Evolutionary conservation across 345 rosid species (phyloP).

Genomic region (Citrus sp.): DNA sequence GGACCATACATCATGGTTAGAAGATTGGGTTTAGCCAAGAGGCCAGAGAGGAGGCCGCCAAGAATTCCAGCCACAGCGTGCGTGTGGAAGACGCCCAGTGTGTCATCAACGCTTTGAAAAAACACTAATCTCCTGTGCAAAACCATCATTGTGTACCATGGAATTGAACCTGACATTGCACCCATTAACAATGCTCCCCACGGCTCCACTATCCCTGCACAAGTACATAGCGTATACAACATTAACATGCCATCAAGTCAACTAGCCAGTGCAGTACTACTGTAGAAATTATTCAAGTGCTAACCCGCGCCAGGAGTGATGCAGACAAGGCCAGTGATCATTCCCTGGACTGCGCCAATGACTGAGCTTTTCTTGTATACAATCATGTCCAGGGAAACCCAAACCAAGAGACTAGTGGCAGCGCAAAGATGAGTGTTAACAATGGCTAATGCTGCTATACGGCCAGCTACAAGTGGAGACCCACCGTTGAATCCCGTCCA

Average conservation of each 20-base stretch:
- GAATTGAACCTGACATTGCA: slow-evolving; percentile 35
- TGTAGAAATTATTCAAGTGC: background rate
- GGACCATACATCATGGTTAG: slow-evolving; percentile 21
- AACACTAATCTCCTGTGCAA: slow-evolving; percentile 44
- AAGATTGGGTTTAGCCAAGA: slow-evolving; percentile 44
- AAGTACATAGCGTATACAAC: too few species aligned
- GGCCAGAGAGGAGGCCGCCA: slow-evolving; percentile 50
- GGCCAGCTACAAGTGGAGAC: slow-evolving; percentile 36
- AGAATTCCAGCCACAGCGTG: slow-evolving; percentile 60
- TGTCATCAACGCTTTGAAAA: slow-evolving; percentile 64
- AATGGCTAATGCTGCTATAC: slow-evolving; percentile 41
- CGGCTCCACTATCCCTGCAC: slow-evolving; percentile 49
- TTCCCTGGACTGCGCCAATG: slow-evolving; percentile 61
- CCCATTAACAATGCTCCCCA: slow-evolving; percentile 66
- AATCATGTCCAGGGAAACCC: slow-evolving; percentile 58
- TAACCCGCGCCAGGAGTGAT: slow-evolving; percentile 64
- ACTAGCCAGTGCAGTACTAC: background rate
- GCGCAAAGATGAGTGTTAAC: slow-evolving; percentile 56
- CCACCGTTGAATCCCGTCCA: slow-evolving; percentile 77
- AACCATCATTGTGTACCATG: slow-evolving; percentile 73
- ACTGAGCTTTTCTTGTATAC: slow-evolving; percentile 55
- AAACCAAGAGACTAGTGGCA: slow-evolving; percentile 51
- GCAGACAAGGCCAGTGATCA: slow-evolving; percentile 71
- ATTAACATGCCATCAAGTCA: too few species aligned
- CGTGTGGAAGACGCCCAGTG: slow-evolving; percentile 58